Base-by-base conservation (phyloP, 139 green algal genomes). In the Chlamydomonas eustigma region DNA sequence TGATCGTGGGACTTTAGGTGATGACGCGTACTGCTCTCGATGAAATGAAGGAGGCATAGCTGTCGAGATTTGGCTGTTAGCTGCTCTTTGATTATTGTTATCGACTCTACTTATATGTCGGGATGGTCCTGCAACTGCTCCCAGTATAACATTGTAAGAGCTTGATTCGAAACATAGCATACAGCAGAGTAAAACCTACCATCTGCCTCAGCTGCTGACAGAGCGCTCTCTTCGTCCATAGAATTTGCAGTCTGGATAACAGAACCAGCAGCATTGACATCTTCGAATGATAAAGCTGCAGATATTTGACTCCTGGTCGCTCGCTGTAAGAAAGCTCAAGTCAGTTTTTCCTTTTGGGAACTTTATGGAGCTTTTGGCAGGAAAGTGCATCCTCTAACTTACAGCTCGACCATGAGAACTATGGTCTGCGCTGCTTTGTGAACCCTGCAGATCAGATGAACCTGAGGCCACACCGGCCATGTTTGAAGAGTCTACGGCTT, bases 221-320 rank as follows among this genome's bases (percentile, higher is more conserved):
- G 63, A 1, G 84, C 84, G 34, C 74, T 83, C 58, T 88, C 80
- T 33, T 86, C 84, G 3, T 88, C 84, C 0, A 88, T 35, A 5
- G 72, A 82, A 1, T 80, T 66, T 39, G 80, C 81, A 37, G 84
- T 80, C 38, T 85, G 78, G 0, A 83, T 82, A 3, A 78, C 80
- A 0, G 84, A 88, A 8, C 84, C 84, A n/a, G 84, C 84, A 18
- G 80, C 80, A 4, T 80, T 37, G 3, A 78, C 78, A 6, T 82
- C 84, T 30, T 88, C 84, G 51, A 88, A 86, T 1, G 84, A 88
- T 2, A 88, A 75, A 4, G 84, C 84, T 5, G 84, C 86, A 0
- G 84, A 88, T 1, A 88, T 78, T 58, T 88, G 84, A 50, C 80
- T 86, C 8, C 84, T 39, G 0, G 84, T 80, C 8, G 77, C 80